Base-by-base conservation (phyloP, 140 eudicot genomes). In the Oenanthe javanica region DNA sequence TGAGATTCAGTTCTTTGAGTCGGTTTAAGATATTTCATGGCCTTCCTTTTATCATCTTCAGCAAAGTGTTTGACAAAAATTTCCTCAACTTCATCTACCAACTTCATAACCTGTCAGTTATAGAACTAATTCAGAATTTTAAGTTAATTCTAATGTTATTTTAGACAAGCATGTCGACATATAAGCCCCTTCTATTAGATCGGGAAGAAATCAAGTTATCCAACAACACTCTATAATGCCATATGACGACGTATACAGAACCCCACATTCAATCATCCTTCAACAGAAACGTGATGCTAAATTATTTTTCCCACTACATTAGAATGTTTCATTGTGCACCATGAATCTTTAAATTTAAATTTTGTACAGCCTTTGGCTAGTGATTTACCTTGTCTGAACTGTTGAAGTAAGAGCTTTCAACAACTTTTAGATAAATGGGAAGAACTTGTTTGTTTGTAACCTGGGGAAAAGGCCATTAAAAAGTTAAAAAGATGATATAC, bases 11-110 rank as follows among this genome's bases (percentile, higher is more conserved):
- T 88, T 14, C 90, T 88, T 74, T 92, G 99, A 63, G 93, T 87
- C n/a, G 98, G 99, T 80, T 88, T 95, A 71, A 95, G 90, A 87
- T 95, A 95, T 78, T 89, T 95, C 99, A 95, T 95, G 70, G 98
- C 98, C 88, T 90, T 95, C 81, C 88, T 87, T 78, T 85, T 84
- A 66, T 95, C 87, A 82, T 93, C 96, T 79, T 88, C 84, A 40
- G 97, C 91, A 52, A 92, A 93, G 46, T 91, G 87, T 88, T 91
- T 95, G 47, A 91, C 84, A 77, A 95, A 95, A 76, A 84, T 86
- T 76, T 95, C 91, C 89, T 93, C 99, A 83, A 95, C 96, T 59
- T 93, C 96, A 76, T 95, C 99, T 27, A 92, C 89, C 61, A 95
- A 86, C 82, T 85, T 91, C 43, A 90, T 63, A 50, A 83, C 91